Conservation (phyloP, 2,329 filamentous ascomycete genomes). For the Alternaria ventricosa region DNA sequence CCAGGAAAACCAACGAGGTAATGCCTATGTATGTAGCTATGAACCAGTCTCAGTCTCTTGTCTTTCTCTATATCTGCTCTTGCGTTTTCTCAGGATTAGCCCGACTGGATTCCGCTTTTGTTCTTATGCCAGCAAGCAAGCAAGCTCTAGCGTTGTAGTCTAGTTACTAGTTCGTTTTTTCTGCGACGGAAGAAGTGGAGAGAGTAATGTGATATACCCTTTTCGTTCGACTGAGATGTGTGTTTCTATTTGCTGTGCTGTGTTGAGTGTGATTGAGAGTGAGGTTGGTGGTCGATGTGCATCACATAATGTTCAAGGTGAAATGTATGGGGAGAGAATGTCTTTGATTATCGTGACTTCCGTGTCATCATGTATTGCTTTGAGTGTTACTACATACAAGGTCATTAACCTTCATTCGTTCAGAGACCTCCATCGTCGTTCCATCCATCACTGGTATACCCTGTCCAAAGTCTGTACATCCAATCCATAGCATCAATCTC, state of each 20-base stretch:
- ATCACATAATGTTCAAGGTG: neutral
- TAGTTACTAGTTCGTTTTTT: neutral
- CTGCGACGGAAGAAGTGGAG: neutral
- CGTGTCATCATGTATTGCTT: neutral
- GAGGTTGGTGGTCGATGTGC: neutral
- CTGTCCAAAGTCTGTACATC: neutral
- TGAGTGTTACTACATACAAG: neutral
- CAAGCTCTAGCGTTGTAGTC: neutral
- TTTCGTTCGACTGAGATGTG: neutral
- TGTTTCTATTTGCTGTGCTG: neutral
- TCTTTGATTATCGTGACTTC: neutral
- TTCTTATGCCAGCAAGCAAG: neutral
- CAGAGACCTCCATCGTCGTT: neutral
- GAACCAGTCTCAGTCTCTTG: neutral
- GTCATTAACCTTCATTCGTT: neutral
- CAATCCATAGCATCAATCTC: neutral
- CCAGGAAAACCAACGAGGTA: neutral
- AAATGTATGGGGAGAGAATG: neutral
- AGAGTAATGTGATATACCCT: slow-evolving; percentile 15
- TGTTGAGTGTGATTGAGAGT: fast-evolving
- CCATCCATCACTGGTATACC: neutral
- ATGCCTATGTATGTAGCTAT: slow-evolving; percentile 14
- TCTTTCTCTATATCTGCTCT: neutral
- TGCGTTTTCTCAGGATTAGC: neutral
- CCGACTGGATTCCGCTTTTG: neutral